phyloP scores from a whole-genome alignment of 1,284 basidiomycete species.

The Naganishia sp. region DNA sequence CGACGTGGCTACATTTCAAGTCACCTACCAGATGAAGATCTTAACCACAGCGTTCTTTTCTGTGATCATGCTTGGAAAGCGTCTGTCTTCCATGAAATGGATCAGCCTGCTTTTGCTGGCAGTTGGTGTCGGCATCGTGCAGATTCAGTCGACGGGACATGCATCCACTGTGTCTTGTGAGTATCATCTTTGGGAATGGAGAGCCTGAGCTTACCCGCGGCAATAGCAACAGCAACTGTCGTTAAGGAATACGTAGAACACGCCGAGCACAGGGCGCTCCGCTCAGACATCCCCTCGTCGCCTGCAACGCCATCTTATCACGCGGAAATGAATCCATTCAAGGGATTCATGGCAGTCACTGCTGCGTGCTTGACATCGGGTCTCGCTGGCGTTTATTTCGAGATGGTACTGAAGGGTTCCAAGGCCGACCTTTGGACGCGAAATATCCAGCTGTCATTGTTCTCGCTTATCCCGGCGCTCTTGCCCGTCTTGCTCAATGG shows the following conservation, averaged over 20 bases:
- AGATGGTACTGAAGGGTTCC: conserved; percentile 91
- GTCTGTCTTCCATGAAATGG: conserved; percentile 76
- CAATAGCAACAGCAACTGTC: neutral
- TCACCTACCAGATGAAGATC: conserved; percentile 97
- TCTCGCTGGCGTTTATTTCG: conserved; percentile 97
- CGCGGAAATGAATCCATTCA: conserved; percentile 67
- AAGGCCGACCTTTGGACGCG: conserved; percentile 90
- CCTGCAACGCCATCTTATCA: neutral
- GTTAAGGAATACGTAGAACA: conserved; percentile 19
- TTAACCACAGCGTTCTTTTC: conserved; percentile 94
- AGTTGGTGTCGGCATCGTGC: conserved; percentile 87
- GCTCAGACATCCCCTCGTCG: conserved; percentile 12
- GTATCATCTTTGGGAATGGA: neutral
- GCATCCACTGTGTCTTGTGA: neutral
- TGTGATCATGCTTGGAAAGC: conserved; percentile 81
- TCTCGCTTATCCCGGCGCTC: conserved; percentile 87
- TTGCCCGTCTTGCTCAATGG: conserved; percentile 72
- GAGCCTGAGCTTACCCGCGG: neutral
- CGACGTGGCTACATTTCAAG: conserved; percentile 83
- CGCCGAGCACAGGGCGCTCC: conserved; percentile 22
- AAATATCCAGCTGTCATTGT: conserved; percentile 92
- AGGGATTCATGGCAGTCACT: conserved; percentile 79
- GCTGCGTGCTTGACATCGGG: conserved; percentile 94
- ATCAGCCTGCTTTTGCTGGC: conserved; percentile 79
- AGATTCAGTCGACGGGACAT: conserved; percentile 64